Percentiles rank a stretch among this genome's conserved stretches.
These are phyloP conservation scores for Chlamydomonas asymmetrica DNA, from an alignment of 139 green algal species.

Conservation along the genomic window DNA sequence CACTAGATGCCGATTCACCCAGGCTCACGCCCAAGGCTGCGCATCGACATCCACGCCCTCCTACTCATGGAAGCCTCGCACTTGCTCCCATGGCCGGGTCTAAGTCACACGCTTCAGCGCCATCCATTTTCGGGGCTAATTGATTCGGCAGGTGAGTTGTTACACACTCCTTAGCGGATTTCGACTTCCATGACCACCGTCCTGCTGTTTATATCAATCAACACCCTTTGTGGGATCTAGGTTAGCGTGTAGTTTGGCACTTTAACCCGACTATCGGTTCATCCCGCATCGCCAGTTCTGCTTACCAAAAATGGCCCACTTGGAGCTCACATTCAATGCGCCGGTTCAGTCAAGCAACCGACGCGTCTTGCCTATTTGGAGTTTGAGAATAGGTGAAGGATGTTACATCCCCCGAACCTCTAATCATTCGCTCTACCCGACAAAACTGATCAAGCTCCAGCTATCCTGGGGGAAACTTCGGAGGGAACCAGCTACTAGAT, in stretches of 20 bases:
- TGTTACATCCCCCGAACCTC: conserved; percentile 82
- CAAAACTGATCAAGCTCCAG: conserved; percentile 84
- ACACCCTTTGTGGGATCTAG: conserved; percentile 95
- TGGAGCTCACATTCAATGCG: conserved; percentile 81
- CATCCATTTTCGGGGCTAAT: conserved; percentile 97
- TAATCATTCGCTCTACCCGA: conserved; percentile 95
- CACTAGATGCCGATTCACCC: conserved; percentile 84
- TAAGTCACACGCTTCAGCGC: conserved; percentile 90
- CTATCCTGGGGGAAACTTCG: conserved; percentile 93
- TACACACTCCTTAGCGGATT: conserved; percentile 98
- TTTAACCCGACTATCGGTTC: conserved; percentile 91
- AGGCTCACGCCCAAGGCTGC: conserved; percentile 82
- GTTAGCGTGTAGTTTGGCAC: conserved; percentile 89
- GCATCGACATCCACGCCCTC: conserved; percentile 84
- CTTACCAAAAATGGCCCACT: conserved; percentile 96
- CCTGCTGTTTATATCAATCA: conserved; percentile 93
- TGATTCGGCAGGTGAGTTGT: conserved; percentile 97
- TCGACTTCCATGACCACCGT: conserved; percentile 97
- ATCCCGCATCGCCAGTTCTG: conserved; percentile 96
- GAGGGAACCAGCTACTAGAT: conserved; percentile 95
- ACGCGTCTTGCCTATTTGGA: conserved; percentile 90
- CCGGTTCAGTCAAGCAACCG: conserved; percentile 84
- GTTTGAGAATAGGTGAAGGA: conserved; percentile 94
- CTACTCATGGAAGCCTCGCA: conserved; percentile 89
- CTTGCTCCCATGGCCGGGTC: conserved; percentile 84